A percentile compares a stretch with the other conserved stretches of the same genome.
Conservation (phyloP, 139 green algal genomes). For the Tetraselmis striata region DNA sequence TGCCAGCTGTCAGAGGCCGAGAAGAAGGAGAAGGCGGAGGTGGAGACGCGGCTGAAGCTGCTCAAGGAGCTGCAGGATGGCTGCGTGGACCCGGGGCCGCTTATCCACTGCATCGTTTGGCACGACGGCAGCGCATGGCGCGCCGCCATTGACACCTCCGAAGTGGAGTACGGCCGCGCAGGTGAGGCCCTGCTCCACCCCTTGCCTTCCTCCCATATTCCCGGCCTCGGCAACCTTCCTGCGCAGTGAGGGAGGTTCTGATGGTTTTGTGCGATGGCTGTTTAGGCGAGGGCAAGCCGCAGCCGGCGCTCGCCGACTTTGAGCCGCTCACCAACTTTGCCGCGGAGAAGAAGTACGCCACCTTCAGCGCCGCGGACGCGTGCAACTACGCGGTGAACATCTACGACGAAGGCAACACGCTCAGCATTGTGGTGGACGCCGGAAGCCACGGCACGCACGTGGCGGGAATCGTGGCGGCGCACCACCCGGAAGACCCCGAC, state of each 20-base stretch:
- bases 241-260: too few relatives aligned
- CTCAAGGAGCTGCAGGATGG: slow-evolving; percentile 44
- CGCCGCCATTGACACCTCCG: slow-evolving; percentile 72
- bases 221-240: too few relatives aligned
- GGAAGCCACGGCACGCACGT: slow-evolving; percentile 84
- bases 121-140: slow-evolving; percentile 73
- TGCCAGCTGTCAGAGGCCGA: background rate
- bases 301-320: slow-evolving; percentile 20
- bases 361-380: slow-evolving; percentile 47
- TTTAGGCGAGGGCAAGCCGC: too few relatives aligned
- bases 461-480: slow-evolving; percentile 75
- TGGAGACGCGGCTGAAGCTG: slow-evolving; percentile 60
- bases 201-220: too few relatives aligned
- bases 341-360: slow-evolving; percentile 19
- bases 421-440: slow-evolving; percentile 80
- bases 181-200: background rate
- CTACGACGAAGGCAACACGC: slow-evolving; percentile 65
- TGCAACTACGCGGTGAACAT: slow-evolving; percentile 83
- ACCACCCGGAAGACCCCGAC: slow-evolving; percentile 68
- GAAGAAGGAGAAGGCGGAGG: slow-evolving; percentile 47
- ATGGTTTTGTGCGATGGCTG: too few relatives aligned
- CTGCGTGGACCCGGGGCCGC: slow-evolving; percentile 43
- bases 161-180: slow-evolving; percentile 29
- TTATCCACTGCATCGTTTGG: slow-evolving; percentile 85
- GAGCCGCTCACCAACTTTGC: slow-evolving; percentile 12